Evolutionary conservation across 2,329 filamentous ascomycete genomes (phyloP).

Genomic region (Chaetomiaceae sp.): DNA sequence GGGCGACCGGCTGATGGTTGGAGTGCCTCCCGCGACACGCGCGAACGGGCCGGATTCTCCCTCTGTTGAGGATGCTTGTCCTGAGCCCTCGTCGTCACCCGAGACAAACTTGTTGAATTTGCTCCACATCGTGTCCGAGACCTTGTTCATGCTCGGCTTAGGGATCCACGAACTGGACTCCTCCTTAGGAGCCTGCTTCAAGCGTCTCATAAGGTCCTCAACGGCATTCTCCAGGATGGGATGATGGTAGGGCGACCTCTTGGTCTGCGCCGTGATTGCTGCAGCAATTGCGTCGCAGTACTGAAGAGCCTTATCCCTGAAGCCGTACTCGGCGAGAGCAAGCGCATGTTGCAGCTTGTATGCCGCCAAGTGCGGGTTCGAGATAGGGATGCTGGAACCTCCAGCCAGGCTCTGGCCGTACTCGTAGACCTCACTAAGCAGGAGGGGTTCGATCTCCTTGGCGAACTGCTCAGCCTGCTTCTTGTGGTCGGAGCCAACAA

Average conservation of each 20-base stretch:
- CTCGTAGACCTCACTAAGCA: constrained; percentile 95
- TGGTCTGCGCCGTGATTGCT: constrained; percentile 74
- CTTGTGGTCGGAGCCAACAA: constrained; percentile 80
- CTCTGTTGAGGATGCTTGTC: constrained; percentile 53
- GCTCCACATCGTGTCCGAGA: constrained; percentile 83
- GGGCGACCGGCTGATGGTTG: constrained; percentile 68
- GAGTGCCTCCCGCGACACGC: constrained; percentile 70
- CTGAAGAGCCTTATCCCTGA: constrained; percentile 74
- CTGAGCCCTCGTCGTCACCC: constrained; percentile 74
- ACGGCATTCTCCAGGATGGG: constrained; percentile 66
- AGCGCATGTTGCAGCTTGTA: constrained; percentile 91
- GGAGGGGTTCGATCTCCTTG: constrained; percentile 77
- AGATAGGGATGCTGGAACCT: constrained; percentile 48
- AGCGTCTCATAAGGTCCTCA: constrained; percentile 76
- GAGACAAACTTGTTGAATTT: constrained; percentile 96
- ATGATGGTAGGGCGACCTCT: constrained; percentile 83
- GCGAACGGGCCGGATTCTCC: constrained; percentile 76
- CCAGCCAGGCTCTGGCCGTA: constrained; percentile 74
- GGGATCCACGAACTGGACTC: constrained; percentile 83
- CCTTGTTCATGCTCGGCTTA: constrained; percentile 93
- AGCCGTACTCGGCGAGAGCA: constrained; percentile 77
- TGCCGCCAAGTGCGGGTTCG: constrained; percentile 75
- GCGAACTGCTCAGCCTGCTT: constrained; percentile 66
- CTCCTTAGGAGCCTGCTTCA: constrained; percentile 82
- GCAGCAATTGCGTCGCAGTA: constrained; percentile 84